A percentile compares a stretch with the other conserved stretches of the same genome.
These are phyloP conservation scores for Candida khao-thaluensis DNA, from an alignment of 805 yeast genomes.

Conservation along the genomic window DNA sequence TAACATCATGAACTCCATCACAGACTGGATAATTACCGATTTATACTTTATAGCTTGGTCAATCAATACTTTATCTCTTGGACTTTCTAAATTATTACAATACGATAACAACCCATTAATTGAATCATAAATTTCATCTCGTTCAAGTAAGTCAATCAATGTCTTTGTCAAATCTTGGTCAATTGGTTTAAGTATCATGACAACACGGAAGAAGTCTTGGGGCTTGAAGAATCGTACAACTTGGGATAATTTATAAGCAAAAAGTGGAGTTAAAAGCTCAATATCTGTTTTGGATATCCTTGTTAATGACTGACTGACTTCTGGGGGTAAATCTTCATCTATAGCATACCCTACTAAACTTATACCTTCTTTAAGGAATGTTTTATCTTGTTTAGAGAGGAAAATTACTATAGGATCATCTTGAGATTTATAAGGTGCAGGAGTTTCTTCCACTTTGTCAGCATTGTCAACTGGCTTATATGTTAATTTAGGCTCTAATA, in stretches of 20 bases:
- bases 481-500: not conserved
- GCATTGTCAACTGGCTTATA: not conserved
- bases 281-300: constrained; percentile 32
- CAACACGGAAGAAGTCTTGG: constrained; percentile 37
- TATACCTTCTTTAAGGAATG: constrained; percentile 35
- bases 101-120: constrained; percentile 26
- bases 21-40: constrained; percentile 24
- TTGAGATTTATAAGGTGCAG: constrained; percentile 4
- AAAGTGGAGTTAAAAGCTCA: constrained; percentile 29
- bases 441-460: not conserved
- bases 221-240: constrained; percentile 24
- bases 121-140: constrained; percentile 30
- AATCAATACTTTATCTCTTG: constrained; percentile 29
- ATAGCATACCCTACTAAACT: constrained; percentile 38
- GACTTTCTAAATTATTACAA: constrained; percentile 31
- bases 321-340: constrained; percentile 31
- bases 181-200: constrained; percentile 23
- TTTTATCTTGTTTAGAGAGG: constrained; percentile 31
- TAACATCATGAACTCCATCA: constrained; percentile 27
- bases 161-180: constrained; percentile 21
- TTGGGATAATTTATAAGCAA: constrained; percentile 24
- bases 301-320: constrained; percentile 22
- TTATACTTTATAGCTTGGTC: constrained; percentile 39
- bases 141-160: constrained; percentile 22
- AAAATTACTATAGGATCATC: constrained; percentile 37